Evolutionary conservation across 2,329 filamentous ascomycete species (phyloP), one percentile per base, ranked within the genome.

Genomic region (Talaromyces marneffei): DNA sequence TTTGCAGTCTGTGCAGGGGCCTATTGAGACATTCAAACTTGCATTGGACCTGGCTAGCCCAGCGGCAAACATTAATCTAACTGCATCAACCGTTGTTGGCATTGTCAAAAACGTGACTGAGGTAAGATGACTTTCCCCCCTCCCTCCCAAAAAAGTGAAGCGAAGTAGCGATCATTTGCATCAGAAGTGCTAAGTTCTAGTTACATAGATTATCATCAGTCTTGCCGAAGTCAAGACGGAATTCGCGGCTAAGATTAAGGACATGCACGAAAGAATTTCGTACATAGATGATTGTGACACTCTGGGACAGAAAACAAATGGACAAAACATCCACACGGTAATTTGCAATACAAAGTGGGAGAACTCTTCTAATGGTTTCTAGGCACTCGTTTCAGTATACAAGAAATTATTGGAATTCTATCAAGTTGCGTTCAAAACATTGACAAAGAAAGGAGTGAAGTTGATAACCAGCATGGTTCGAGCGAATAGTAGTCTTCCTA

Each of bases 221-320:
- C 57, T 72, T 61, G 57, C 69, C 46, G 64, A 40, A 25, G 66
- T 64, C 60, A 62, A 67, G 59, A 65, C 67, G 62, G 35, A 42
- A 5, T 56, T 56, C 25, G 53, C 35, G 20, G 42, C 27, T 1
- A 63, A 70, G 61, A 70, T 70, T 42, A 67, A 59, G 35, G 65
- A 66, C 42, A 70, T 71, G 68, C 59, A 69, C 31, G 63, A 71
- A 63, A 68, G 70, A 53, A 65, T 71, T 35, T 67, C 69, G 40
- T 70, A 70, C 64, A 69, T 71, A 46, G 69, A 70, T 48, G 69
- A 68, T 50, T 71, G 68, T 58, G 69, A 71, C 61, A 71, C 67
- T 10, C 67, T 71, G 31, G 68, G 69, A 27, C 68, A 70, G 54
- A 70, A 65, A 63, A 23, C 57, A 44, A 44, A 62, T 40, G 63